Conservation (phyloP, 2,329 filamentous ascomycete genomes). For the Akanthomyces uredinophilus region DNA sequence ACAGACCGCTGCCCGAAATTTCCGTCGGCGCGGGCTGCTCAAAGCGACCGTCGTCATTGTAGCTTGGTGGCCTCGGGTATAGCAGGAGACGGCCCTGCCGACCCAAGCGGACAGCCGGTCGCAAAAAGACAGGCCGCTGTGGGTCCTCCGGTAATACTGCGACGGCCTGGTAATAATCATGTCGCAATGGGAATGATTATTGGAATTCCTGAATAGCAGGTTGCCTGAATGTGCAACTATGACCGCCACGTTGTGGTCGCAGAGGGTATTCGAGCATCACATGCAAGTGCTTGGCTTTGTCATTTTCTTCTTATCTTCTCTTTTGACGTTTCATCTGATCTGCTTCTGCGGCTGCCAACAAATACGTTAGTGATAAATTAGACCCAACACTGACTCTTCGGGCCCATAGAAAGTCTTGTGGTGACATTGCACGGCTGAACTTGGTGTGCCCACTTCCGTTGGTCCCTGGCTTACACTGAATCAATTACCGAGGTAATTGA, state of each 20-base stretch:
- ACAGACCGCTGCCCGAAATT: not conserved
- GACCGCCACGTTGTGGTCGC: not conserved
- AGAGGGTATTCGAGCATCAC: not conserved
- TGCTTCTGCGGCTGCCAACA: not conserved
- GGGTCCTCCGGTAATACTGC: not conserved
- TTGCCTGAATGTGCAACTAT: not conserved
- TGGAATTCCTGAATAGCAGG: not conserved
- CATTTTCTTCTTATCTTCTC: not conserved
- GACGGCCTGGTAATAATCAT: not conserved
- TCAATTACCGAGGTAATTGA: not conserved
- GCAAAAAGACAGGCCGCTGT: not conserved
- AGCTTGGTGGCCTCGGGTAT: conserved; percentile 1
- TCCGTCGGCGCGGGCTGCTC: not conserved
- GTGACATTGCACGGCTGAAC: not conserved
- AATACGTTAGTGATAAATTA: no score
- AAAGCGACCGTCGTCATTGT: not conserved
- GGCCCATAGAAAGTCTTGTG: not conserved
- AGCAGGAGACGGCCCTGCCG: not conserved
- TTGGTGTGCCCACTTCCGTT: not conserved
- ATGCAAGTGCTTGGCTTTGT: not conserved
- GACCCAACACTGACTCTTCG: not conserved
- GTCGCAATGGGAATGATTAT: not conserved
- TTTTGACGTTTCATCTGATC: not conserved
- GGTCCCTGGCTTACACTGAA: not conserved
- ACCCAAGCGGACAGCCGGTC: not conserved